Conservation (phyloP, 306 rosid species). For the Astragalus membranaceus region DNA sequence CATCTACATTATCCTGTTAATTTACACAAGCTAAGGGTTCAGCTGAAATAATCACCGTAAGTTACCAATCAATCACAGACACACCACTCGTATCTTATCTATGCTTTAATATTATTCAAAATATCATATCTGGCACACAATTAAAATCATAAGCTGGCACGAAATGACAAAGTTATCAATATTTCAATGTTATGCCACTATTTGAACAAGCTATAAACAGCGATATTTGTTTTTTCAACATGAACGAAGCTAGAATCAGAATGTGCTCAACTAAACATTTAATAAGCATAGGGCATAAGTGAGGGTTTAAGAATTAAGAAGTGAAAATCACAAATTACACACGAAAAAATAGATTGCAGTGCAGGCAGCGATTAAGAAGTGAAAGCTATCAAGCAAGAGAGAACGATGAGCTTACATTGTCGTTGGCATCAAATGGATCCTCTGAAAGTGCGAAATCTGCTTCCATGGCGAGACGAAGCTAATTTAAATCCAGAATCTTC, state of each 20-base stretch:
- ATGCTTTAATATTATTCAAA: neutral
- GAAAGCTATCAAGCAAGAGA: neutral
- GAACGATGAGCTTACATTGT: constrained; percentile 42
- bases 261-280: neutral
- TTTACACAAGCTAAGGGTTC: neutral
- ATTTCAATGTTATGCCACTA: neutral
- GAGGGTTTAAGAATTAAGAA: constrained; percentile 15
- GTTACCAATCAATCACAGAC: neutral
- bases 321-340: too few relatives aligned
- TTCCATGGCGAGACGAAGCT: constrained; percentile 42
- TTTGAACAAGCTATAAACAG: neutral
- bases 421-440: constrained; percentile 36
- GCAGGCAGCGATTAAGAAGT: too few relatives aligned
- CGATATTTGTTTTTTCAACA: too few relatives aligned
- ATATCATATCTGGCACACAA: neutral
- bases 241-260: neutral
- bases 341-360: too few relatives aligned
- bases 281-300: neutral
- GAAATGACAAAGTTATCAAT: neutral
- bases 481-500: constrained; percentile 22
- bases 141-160: neutral
- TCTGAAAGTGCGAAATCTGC: constrained; percentile 54
- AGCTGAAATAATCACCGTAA: neutral
- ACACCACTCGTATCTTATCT: neutral
- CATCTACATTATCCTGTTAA: constrained; percentile 49